A percentile compares a stretch with the other conserved stretches of the same genome.
These are phyloP conservation scores for Rhodotorula kratochvilovae DNA, from an alignment of 768 basidiomycete species.

Conservation along the genomic window DNA sequence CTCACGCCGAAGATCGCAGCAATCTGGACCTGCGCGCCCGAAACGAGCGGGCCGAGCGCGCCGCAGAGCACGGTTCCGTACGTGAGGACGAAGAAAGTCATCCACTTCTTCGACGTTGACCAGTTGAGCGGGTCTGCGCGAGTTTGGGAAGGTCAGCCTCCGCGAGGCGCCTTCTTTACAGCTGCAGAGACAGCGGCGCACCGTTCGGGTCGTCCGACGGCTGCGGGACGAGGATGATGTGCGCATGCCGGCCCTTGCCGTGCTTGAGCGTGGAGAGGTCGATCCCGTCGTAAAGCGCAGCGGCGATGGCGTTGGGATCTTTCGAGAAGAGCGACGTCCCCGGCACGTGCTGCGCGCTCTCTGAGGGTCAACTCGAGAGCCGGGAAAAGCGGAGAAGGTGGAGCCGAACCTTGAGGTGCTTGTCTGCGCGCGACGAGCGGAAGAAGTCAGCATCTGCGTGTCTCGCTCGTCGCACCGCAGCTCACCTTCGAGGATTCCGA, in stretches of 20 bases:
- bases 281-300: slow-evolving; percentile 31
- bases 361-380: background rate
- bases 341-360: background rate
- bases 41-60: slow-evolving; percentile 20
- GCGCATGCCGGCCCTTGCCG: slow-evolving; percentile 33
- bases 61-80: slow-evolving; percentile 37
- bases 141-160: no score
- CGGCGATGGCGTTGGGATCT: slow-evolving; percentile 36
- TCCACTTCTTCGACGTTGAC: slow-evolving; percentile 38
- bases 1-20: slow-evolving; percentile 30
- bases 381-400: background rate
- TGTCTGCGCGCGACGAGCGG: background rate
- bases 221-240: slow-evolving; percentile 52
- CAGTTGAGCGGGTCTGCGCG: slow-evolving; percentile 37
- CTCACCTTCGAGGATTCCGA: background rate
- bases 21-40: slow-evolving; percentile 19
- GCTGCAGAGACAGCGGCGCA: no score
- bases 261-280: slow-evolving; percentile 36
- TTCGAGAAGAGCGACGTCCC: slow-evolving; percentile 19
- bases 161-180: no score
- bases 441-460: background rate
- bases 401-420: background rate
- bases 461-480: background rate
- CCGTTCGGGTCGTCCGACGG: slow-evolving; percentile 41
- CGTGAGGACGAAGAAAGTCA: background rate